Percentiles rank a stretch among this genome's conserved stretches.
Evolutionary conservation across 805 yeast genomes (phyloP).

Genomic region (Saturnispora besseyi): DNA sequence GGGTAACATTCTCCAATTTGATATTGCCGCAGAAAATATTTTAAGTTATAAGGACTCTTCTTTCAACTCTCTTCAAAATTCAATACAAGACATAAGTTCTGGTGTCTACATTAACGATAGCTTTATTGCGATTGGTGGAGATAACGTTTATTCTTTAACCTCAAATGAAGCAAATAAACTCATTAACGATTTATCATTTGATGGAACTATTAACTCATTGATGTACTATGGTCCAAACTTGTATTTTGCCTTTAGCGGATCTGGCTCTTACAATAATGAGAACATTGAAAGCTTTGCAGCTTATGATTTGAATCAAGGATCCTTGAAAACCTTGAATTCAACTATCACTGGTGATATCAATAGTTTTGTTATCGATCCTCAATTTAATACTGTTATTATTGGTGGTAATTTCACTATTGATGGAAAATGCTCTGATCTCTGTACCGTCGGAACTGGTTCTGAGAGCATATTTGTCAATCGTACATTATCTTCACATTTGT

Average conservation of each 20-base stretch:
- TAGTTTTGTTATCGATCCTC: constrained; percentile 33
- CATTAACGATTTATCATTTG: constrained; percentile 13
- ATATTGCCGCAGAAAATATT: constrained; percentile 13
- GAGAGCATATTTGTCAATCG: constrained; percentile 22
- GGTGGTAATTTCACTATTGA: constrained; percentile 59
- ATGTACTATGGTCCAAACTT: constrained; percentile 32
- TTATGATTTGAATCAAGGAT: constrained; percentile 38
- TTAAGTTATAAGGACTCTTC: not conserved
- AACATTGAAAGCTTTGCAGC: constrained; percentile 39
- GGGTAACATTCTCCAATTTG: constrained; percentile 18
- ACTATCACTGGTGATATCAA: constrained; percentile 31
- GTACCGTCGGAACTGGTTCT: constrained; percentile 47
- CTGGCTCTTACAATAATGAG: constrained; percentile 18
- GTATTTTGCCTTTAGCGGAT: constrained; percentile 39
- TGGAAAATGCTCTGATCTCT: constrained; percentile 46
- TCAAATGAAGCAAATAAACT: constrained; percentile 2
- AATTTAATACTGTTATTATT: constrained; percentile 42
- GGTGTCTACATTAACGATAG: constrained; percentile 42
- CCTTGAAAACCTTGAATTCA: constrained; percentile 33
- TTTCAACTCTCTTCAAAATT: constrained; percentile 7
- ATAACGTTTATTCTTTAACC: constrained; percentile 10
- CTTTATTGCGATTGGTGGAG: constrained; percentile 53
- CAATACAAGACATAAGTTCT: constrained; percentile 3
- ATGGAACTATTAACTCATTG: constrained; percentile 21
- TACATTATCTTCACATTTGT: constrained; percentile 42